A percentile compares a stretch with the other conserved stretches of the same genome.
Conservation (phyloP, 306 rosid species). For the Alnus glutinosa region DNA sequence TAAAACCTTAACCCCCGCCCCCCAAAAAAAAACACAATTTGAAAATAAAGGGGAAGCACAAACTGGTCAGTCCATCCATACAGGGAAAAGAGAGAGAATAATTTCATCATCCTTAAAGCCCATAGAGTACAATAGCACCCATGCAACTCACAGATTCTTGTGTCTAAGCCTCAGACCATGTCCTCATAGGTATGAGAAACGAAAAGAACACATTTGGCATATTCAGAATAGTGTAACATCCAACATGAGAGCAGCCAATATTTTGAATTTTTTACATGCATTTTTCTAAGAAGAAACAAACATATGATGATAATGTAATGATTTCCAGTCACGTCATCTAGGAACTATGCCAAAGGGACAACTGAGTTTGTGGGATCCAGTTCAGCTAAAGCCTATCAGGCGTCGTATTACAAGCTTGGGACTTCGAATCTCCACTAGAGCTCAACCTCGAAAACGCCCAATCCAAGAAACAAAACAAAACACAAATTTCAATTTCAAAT, state of each 20-base stretch:
- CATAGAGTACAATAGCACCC: not conserved
- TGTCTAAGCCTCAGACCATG: not conserved
- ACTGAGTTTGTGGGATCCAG: not conserved
- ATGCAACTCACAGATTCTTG: conserved; percentile 5
- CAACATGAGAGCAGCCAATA: not conserved
- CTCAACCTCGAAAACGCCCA: not conserved
- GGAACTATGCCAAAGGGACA: not conserved
- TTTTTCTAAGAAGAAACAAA: not conserved
- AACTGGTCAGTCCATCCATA: too few relatives aligned
- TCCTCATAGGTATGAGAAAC: not conserved
- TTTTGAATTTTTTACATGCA: not conserved
- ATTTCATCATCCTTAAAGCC: not conserved
- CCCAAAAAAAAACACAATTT: not conserved
- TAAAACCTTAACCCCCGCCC: not conserved
- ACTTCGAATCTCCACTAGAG: not conserved
- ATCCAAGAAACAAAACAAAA: not conserved
- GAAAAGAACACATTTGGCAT: not conserved
- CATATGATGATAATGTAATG: not conserved
- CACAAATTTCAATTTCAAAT: not conserved
- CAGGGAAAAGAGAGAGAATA: not conserved
- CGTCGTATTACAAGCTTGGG: not conserved
- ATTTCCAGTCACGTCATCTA: not conserved
- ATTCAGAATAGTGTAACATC: not conserved
- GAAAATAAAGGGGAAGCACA: not conserved
- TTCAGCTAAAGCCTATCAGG: not conserved